Base-by-base conservation (phyloP, 768 basidiomycete genomes). In the Coprinopsis cinerea region DNA sequence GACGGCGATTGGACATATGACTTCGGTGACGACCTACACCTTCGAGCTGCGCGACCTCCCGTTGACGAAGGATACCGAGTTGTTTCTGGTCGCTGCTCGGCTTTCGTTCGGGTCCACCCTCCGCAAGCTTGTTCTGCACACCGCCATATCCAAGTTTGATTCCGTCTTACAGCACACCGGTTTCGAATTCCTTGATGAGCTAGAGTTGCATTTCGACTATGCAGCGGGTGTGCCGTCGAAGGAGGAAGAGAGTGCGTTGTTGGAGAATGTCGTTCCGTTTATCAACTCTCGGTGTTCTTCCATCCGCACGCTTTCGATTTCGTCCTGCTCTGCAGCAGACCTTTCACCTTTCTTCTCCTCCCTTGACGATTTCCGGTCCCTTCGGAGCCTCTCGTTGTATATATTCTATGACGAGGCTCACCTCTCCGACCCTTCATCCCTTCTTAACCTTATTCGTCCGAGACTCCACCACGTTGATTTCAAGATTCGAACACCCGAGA, bases 11-110 rank as follows among this genome's bases (percentile, higher is more conserved):
- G 44, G 57, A 30, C 58, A 61, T 32, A 71, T 73, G 71, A 52
- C 48, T 4, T 63, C 64, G 15, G 64, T 70, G 4, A 59, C 55
- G 2, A 62, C 60, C 30, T 64, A 66, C 55, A 58, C 64, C 43
- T 67, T 71, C 46, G 68, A 69, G 49, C 70, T 69, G 66, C 57
- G 69, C 39, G 67, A 72, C 49, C 63, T 73, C 22, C 60, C 66
- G 9, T 48, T 66, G 22, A 66, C 61, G 40, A 42, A 60, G 22
- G 57, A 60, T 35, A 67, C 67, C 1, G 49, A 52, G 3, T 53
- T 55, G 6, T 67, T 72, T 47, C 57, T 71, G 34, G 52, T 57
- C 1, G 55, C 64, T 0, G 57, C 64, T 22, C 49, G 64, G 24
- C 49, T 50, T 2, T 53, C 65, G 0, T 67, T 73, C 39, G 55